Evolutionary conservation across 1,284 basidiomycete species (phyloP).

Genomic region (Leccinum fuscescens): DNA sequence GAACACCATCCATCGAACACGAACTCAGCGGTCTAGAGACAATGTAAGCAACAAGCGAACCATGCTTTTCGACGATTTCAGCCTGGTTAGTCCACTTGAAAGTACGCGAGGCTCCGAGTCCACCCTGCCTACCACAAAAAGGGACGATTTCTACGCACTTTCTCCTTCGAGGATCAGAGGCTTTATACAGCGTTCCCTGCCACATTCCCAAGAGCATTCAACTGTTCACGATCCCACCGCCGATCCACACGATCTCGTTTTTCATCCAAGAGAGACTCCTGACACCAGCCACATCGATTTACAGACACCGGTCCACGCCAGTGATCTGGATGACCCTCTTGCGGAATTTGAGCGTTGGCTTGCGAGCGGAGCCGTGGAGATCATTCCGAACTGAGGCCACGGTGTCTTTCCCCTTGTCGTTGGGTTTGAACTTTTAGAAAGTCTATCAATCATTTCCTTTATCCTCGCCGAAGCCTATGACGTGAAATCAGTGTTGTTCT

Average conservation of each 20-base stretch:
- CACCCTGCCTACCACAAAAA: neutral
- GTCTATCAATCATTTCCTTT: neutral
- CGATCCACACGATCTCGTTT: neutral
- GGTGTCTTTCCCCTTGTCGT: neutral
- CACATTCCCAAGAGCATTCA: constrained; percentile 1
- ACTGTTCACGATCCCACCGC: neutral
- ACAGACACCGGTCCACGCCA: neutral
- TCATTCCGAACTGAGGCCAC: constrained; percentile 27
- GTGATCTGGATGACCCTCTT: constrained; percentile 34
- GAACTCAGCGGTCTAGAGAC: constrained; percentile 7
- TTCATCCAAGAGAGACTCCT: neutral
- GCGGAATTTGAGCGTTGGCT: constrained; percentile 52
- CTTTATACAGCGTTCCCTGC: constrained; percentile 16
- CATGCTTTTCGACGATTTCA: neutral
- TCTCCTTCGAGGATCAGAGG: constrained; percentile 30
- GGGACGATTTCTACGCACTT: constrained; percentile 15
- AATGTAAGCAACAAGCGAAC: constrained; percentile 5
- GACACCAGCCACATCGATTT: neutral
- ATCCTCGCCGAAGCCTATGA: neutral
- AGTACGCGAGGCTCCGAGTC: neutral
- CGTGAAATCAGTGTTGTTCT: neutral
- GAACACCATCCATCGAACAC: constrained; percentile 26
- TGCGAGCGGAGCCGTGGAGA: constrained; percentile 42
- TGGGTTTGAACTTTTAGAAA: neutral
- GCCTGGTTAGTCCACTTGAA: neutral